Conservation (phyloP, 306 rosid genomes). For the Pueraria montana region DNA sequence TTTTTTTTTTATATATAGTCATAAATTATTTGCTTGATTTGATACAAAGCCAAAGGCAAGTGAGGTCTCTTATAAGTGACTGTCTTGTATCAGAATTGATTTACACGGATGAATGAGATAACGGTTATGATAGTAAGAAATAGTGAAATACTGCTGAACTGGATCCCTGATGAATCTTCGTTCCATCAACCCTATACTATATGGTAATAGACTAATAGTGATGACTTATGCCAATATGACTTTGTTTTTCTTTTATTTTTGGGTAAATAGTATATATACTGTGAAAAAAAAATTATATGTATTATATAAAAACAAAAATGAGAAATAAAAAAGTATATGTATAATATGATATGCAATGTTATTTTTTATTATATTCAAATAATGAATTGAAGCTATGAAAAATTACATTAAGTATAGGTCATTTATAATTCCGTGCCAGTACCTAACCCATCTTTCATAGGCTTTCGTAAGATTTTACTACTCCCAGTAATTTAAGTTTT, state of each 20-base stretch:
- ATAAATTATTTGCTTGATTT: slow-evolving; percentile 38
- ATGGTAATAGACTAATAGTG: slow-evolving; percentile 26
- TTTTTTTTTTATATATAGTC: no score
- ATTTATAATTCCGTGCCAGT: slow-evolving; percentile 46
- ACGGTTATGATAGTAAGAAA: slow-evolving; percentile 50
- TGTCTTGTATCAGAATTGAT: slow-evolving; percentile 56
- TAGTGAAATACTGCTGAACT: slow-evolving; percentile 24
- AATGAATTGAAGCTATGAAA: not conserved
- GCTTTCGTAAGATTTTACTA: not conserved
- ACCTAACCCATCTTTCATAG: slow-evolving; percentile 30
- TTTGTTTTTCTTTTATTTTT: not conserved
- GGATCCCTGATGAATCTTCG: slow-evolving; percentile 31
- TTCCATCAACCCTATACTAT: slow-evolving; percentile 41
- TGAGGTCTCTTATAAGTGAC: slow-evolving; percentile 54
- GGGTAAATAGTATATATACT: slow-evolving; percentile 1
- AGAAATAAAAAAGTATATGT: no score
- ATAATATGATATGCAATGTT: not conserved
- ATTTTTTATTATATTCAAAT: not conserved
- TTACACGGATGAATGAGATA: slow-evolving; percentile 57
- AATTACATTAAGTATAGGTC: not conserved
- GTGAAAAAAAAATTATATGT: not conserved
- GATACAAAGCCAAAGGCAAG: slow-evolving; percentile 7
- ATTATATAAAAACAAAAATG: not conserved
- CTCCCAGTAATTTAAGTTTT: not conserved
- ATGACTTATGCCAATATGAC: slow-evolving; percentile 35